Evolutionary conservation across 2,329 filamentous ascomycete species (phyloP), one percentile per base, ranked within the genome.

Genomic region (Fusarium sp.): DNA sequence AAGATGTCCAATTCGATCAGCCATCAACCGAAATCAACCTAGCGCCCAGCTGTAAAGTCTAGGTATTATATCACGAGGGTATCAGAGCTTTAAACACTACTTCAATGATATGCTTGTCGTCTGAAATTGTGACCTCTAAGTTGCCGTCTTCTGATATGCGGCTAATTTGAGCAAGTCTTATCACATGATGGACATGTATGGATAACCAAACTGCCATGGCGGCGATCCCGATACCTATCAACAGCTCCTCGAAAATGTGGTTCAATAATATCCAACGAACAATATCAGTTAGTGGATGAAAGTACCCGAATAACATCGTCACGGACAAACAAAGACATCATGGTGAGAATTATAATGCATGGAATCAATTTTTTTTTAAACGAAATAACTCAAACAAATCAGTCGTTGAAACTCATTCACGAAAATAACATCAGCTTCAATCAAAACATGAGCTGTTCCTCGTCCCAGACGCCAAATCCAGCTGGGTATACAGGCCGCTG

Each of bases 401-500:
- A 62, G 45, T 59, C 64, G 50, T 59, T 55, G 35, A 73, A 62
- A 66, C 61, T 58, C 50, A 33, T 69, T 42, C 53, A 41, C 62
- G 42, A 65, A 68, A 68, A 59, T 23, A 60, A 59, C 64, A 70
- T 56, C 69, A 76, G 70, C 69, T 55, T 70, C 69, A 73, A 72
- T 64, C 69, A 72, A 68, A 64, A 72, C 71, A 67, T 64, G 71
- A 76, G 65, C 72, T 69, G 66, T 78, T 75, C 62, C 71, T 77
- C 71, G 54, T 76, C 64, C 77, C 76, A 71, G 72, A 78, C 78
- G 78, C 77, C 78, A 69, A 75, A 73, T 73, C 70, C 72, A 73
- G 64, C 69, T 70, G 69, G 70, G 70, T 70, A 76, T 76, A 75
- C 73, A 75, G 70, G 68, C 69, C 75, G 60, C 56, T 75, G 75